Percentiles rank a stretch among this genome's conserved stretches.
phyloP scores from a whole-genome alignment of 2,329 filamentous ascomycete species.

The Colletotrichum spinosum region DNA sequence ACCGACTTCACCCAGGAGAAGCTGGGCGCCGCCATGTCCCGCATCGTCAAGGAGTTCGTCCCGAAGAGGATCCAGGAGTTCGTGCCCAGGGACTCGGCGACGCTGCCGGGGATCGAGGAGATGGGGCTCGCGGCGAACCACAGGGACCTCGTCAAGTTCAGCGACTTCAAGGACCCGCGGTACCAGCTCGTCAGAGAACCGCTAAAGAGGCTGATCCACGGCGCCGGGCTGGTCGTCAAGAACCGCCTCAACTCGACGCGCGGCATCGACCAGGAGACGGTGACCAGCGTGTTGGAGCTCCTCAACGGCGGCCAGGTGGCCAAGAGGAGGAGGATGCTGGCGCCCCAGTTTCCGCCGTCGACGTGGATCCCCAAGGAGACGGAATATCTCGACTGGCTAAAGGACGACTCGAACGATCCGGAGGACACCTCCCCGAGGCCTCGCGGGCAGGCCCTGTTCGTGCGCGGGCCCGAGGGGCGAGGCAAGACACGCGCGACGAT shows the following conservation, averaged over 20 bases:
- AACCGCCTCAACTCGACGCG: conserved; percentile 51
- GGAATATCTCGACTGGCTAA: conserved; percentile 51
- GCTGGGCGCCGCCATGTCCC: conserved; percentile 45
- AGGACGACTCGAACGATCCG: conserved; percentile 31
- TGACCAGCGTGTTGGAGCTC: conserved; percentile 46
- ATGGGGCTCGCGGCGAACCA: conserved; percentile 52
- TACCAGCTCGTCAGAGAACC: conserved; percentile 51
- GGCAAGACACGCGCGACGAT: conserved; percentile 55
- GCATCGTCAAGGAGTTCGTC: conserved; percentile 46
- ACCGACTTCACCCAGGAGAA: conserved; percentile 47
- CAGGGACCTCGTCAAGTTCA: conserved; percentile 55
- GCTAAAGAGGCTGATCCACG: conserved; percentile 51
- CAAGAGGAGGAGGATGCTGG: conserved; percentile 48
- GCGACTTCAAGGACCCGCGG: conserved; percentile 51
- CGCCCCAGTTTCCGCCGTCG: conserved; percentile 46
- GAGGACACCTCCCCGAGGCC: conserved; percentile 4
- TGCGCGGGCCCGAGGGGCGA: conserved; percentile 54
- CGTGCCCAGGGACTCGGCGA: conserved; percentile 54
- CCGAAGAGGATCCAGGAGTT: conserved; percentile 51
- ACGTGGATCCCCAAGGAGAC: conserved; percentile 53
- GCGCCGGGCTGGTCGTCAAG: conserved; percentile 49
- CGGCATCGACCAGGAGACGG: conserved; percentile 47
- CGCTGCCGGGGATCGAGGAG: conserved; percentile 48
- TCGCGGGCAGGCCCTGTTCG: conserved; percentile 50
- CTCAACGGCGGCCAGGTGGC: conserved; percentile 49